These are phyloP conservation scores for Vicia villosa DNA, from an alignment of 306 rosid genomes.

Conservation along the genomic window DNA sequence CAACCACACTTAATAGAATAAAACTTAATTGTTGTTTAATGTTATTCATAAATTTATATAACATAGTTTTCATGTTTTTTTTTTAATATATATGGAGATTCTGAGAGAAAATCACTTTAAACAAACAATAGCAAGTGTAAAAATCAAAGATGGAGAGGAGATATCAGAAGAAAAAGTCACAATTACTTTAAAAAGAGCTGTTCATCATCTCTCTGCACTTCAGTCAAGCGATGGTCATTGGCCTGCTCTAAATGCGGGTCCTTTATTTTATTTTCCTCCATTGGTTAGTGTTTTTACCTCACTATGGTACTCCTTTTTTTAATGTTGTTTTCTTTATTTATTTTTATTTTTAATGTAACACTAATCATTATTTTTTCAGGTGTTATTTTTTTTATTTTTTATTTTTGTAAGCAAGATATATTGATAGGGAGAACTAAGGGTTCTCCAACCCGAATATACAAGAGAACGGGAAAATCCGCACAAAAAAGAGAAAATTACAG, in stretches of 20 bases:
- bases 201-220: constrained; percentile 50
- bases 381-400: too few species aligned
- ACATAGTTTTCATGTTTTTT: background rate
- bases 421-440: too few species aligned
- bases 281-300: constrained; percentile 41
- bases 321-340: too few species aligned
- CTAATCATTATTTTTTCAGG: too few species aligned
- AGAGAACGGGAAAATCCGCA: too few species aligned
- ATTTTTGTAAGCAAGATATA: too few species aligned
- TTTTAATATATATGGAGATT: background rate
- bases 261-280: constrained; percentile 73
- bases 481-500: too few species aligned
- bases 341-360: too few species aligned
- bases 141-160: constrained; percentile 55
- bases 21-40: too few species aligned
- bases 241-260: constrained; percentile 87
- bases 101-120: constrained; percentile 46
- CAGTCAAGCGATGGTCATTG: constrained; percentile 79
- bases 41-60: background rate
- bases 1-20: too few species aligned
- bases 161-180: constrained; percentile 51
- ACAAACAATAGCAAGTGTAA: constrained; percentile 53
- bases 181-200: constrained; percentile 44
- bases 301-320: too few species aligned
- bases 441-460: too few species aligned